Conservation (phyloP, 345 rosid species). For the Angophora floribunda region DNA sequence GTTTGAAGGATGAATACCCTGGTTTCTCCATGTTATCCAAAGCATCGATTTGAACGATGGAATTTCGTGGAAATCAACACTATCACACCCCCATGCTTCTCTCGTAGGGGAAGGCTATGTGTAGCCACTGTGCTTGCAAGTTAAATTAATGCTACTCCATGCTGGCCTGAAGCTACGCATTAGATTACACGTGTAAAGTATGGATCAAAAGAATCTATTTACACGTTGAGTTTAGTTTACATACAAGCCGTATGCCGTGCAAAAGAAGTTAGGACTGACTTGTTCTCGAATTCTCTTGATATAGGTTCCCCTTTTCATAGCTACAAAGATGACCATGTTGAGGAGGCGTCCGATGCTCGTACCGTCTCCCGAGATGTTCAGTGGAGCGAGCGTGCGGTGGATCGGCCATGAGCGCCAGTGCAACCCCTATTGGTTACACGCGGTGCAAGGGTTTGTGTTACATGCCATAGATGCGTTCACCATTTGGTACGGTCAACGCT, state of each 20-base stretch:
- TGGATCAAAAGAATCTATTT: neutral
- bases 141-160: neutral
- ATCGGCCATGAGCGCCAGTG: conserved; percentile 32
- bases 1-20: neutral
- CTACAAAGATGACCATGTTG: conserved; percentile 28
- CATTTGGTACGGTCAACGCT: neutral
- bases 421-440: conserved; percentile 12
- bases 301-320: conserved; percentile 29
- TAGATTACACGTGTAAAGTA: neutral
- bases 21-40: neutral
- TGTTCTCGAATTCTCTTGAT: neutral
- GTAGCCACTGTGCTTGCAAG: neutral
- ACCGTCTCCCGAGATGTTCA: conserved; percentile 21
- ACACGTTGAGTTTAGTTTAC: neutral
- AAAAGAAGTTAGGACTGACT: neutral
- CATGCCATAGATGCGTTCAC: neutral
- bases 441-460: neutral
- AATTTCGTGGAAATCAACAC: neutral
- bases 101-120: neutral
- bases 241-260: neutral
- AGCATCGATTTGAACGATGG: neutral
- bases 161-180: neutral
- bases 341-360: conserved; percentile 2
- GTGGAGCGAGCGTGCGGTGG: conserved; percentile 27
- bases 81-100: neutral